Evolutionary conservation across 805 yeast species (phyloP).

Genomic region (Starmerella vaccinii): DNA sequence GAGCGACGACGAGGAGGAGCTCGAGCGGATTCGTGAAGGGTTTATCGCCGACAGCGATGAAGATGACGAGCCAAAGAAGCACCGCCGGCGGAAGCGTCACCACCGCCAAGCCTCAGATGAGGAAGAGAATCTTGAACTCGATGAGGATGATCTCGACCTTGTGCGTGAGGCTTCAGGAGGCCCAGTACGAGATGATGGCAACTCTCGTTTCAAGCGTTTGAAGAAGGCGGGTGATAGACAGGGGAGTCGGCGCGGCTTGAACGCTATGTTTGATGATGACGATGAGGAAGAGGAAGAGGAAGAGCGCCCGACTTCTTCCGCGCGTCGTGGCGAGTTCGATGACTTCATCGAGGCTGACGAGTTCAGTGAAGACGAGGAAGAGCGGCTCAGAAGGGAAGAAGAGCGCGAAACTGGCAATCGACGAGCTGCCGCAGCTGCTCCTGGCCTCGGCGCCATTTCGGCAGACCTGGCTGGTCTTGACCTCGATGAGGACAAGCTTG

Average conservation of each 20-base stretch:
- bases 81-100: constrained; percentile 19
- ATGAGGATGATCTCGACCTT: constrained; percentile 90
- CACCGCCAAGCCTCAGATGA: constrained; percentile 16
- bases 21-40: constrained; percentile 73
- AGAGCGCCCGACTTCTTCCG: constrained; percentile 20
- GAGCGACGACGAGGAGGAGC: constrained; percentile 87
- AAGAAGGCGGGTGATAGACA: constrained; percentile 51
- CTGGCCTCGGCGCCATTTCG: constrained; percentile 17
- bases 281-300: constrained; percentile 33
- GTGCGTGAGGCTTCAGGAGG: constrained; percentile 36
- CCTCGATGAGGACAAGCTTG: constrained; percentile 79
- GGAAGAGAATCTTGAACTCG: constrained; percentile 41
- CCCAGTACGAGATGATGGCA: constrained; percentile 30
- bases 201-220: constrained; percentile 62
- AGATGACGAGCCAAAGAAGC: constrained; percentile 26
- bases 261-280: constrained; percentile 58
- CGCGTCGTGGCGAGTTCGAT: constrained; percentile 64
- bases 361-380: constrained; percentile 55
- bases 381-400: constrained; percentile 52
- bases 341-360: constrained; percentile 98
- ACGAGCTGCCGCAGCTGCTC: constrained; percentile 9
- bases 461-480: constrained; percentile 45
- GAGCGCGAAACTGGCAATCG: constrained; percentile 35
- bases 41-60: constrained; percentile 91
- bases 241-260: constrained; percentile 31